Percentiles rank a stretch among this genome's conserved stretches.
Evolutionary conservation across 352 stramenopile species (phyloP).

Genomic region (Aphanomyces cochlioides): DNA sequence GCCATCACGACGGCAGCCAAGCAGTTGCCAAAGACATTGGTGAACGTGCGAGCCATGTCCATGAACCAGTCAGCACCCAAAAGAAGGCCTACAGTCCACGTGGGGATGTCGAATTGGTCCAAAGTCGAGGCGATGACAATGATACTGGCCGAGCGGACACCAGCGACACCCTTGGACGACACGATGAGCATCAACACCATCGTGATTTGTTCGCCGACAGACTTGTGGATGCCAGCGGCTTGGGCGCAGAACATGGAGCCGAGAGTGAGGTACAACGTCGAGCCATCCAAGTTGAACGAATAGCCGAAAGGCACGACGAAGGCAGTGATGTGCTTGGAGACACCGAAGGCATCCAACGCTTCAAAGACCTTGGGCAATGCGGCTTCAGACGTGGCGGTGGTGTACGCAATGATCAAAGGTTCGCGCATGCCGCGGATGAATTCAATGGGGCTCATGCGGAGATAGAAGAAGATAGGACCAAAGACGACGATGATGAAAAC

Average conservation of each 20-base stretch:
- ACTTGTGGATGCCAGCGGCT: constrained; percentile 45
- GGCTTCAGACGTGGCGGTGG: constrained; percentile 51
- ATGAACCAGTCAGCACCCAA: constrained; percentile 58
- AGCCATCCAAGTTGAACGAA: constrained; percentile 63
- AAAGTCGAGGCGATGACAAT: constrained; percentile 49
- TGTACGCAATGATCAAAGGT: constrained; percentile 55
- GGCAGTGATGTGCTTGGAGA: constrained; percentile 46
- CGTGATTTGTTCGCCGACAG: constrained; percentile 52
- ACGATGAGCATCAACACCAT: constrained; percentile 63
- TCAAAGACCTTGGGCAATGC: constrained; percentile 61
- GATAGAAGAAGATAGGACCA: constrained; percentile 39
- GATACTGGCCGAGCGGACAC: constrained; percentile 46
- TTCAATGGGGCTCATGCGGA: constrained; percentile 46
- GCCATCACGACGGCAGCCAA: constrained; percentile 54
- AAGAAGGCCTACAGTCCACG: constrained; percentile 55
- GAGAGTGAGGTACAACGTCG: constrained; percentile 51
- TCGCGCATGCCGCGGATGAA: constrained; percentile 53
- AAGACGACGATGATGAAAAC: constrained; percentile 54
- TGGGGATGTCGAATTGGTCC: constrained; percentile 52
- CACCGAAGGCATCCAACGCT: constrained; percentile 48
- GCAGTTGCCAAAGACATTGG: constrained; percentile 56
- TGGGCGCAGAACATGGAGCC: constrained; percentile 54
- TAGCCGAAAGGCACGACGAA: constrained; percentile 63
- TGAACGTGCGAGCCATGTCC: constrained; percentile 56
- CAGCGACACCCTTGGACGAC: constrained; percentile 53